phyloP scores from a whole-genome alignment of 1,284 basidiomycete genomes.

The Sanghuangporus baumii region DNA sequence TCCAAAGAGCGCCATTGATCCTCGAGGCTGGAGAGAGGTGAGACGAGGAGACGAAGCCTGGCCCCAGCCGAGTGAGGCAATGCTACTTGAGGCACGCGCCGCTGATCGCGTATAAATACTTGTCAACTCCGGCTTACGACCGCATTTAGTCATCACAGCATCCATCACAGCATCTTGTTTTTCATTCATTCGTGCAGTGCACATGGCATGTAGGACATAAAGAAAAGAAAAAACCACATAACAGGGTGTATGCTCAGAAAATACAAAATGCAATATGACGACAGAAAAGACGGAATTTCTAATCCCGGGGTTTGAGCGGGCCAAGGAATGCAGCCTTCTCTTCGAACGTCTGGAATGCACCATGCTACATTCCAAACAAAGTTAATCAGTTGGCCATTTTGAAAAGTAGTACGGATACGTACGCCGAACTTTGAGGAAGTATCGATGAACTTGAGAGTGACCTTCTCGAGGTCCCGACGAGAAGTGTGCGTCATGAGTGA shows the following conservation, averaged over 20 bases:
- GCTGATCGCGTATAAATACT: background rate
- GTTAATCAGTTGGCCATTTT: background rate
- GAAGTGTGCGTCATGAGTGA: conserved; percentile 86
- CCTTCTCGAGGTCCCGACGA: conserved; percentile 91
- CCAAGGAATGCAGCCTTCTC: conserved; percentile 96
- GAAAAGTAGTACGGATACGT: conserved; percentile 31
- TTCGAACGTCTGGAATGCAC: conserved; percentile 92
- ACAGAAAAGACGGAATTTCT: conserved; percentile 25
- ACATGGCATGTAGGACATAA: conserved; percentile 14
- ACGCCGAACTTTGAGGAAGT: conserved; percentile 94
- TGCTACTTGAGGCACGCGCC: background rate
- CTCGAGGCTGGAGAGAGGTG: background rate
- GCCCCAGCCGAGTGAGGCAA: background rate
- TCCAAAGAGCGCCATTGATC: conserved; percentile 11
- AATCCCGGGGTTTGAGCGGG: conserved; percentile 77
- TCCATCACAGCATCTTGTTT: background rate
- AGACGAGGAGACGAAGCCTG: background rate
- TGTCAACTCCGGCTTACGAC: background rate
- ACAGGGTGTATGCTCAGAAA: conserved; percentile 6
- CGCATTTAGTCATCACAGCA: background rate
- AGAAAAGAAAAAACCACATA: conserved; percentile 1
- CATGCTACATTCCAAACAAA: conserved; percentile 53
- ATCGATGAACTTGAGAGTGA: conserved; percentile 98
- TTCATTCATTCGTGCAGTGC: conserved; percentile 9
- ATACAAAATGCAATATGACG: background rate